Evolutionary conservation across 2,329 filamentous ascomycete genomes (phyloP).

Genomic region (Scolecobasidium constrictum): DNA sequence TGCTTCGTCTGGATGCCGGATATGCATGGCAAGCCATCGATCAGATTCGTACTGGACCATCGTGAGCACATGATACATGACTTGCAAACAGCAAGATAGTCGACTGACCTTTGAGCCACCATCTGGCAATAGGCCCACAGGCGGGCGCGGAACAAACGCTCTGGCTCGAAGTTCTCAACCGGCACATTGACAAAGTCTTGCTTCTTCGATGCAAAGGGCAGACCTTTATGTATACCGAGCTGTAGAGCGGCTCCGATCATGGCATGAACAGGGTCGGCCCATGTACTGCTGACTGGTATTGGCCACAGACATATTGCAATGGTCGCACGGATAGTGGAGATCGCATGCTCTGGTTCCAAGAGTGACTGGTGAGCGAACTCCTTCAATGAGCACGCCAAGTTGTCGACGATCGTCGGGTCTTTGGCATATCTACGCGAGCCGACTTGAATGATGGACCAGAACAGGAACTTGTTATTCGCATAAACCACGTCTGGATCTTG

Average conservation of each 20-base stretch:
- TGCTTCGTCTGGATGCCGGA: not conserved
- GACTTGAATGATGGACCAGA: constrained; percentile 29
- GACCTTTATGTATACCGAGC: constrained; percentile 29
- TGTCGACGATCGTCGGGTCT: constrained; percentile 24
- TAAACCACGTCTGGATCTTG: constrained; percentile 22
- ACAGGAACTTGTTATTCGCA: constrained; percentile 24
- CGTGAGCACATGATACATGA: constrained; percentile 26
- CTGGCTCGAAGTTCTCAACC: constrained; percentile 23
- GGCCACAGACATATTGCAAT: constrained; percentile 30
- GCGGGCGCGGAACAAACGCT: constrained; percentile 18
- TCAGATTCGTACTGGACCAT: constrained; percentile 25
- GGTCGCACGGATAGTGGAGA: constrained; percentile 28
- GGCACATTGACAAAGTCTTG: constrained; percentile 29
- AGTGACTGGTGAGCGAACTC: constrained; percentile 25
- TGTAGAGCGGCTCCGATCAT: constrained; percentile 29
- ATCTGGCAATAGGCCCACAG: not conserved
- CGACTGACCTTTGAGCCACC: not conserved
- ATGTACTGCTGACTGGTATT: constrained; percentile 29
- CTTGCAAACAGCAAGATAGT: too few species aligned
- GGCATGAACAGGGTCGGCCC: constrained; percentile 28
- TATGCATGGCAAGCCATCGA: constrained; percentile 14
- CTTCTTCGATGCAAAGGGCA: constrained; percentile 27
- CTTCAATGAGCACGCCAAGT: constrained; percentile 22
- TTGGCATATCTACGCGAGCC: constrained; percentile 26
- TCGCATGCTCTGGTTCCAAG: constrained; percentile 21